Evolutionary conservation across 345 rosid genomes (phyloP).

Genomic region (Hirschfeldia incana): DNA sequence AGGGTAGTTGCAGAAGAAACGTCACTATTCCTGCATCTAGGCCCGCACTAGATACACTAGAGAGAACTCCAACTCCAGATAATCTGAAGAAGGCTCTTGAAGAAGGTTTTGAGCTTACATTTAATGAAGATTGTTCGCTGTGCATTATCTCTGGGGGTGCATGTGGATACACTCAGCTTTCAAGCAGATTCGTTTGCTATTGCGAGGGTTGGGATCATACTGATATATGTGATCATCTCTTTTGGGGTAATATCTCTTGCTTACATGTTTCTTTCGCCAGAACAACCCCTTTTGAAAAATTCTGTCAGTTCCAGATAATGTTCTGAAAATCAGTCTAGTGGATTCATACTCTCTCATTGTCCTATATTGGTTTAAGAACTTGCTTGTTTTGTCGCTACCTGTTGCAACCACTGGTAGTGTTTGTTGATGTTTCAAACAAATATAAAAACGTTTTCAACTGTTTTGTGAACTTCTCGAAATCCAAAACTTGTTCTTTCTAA

Average conservation of each 20-base stretch:
- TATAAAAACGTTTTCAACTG: neutral
- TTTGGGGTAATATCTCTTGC: neutral
- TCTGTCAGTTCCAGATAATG: neutral
- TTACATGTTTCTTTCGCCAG: neutral
- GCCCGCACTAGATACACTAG: neutral
- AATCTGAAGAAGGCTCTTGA: conserved; percentile 23
- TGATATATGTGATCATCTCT: neutral
- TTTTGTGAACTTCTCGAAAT: neutral
- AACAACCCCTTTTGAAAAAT: neutral
- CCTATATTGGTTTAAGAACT: no score
- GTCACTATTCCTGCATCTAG: conserved; percentile 23
- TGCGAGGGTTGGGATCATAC: neutral
- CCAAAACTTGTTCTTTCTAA: neutral
- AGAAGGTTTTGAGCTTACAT: conserved; percentile 33
- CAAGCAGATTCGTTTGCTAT: conserved; percentile 33
- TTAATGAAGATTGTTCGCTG: neutral
- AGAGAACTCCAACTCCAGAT: fast-evolving
- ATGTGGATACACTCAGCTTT: conserved; percentile 34
- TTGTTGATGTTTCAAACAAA: neutral
- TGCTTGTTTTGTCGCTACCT: neutral
- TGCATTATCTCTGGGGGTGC: conserved; percentile 29
- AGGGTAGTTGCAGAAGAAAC: neutral
- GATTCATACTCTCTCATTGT: no score
- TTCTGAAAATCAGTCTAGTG: neutral
- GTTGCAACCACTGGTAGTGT: neutral